Conservation (phyloP, 345 rosid species). For the Eucalyptus polyanthemos region DNA sequence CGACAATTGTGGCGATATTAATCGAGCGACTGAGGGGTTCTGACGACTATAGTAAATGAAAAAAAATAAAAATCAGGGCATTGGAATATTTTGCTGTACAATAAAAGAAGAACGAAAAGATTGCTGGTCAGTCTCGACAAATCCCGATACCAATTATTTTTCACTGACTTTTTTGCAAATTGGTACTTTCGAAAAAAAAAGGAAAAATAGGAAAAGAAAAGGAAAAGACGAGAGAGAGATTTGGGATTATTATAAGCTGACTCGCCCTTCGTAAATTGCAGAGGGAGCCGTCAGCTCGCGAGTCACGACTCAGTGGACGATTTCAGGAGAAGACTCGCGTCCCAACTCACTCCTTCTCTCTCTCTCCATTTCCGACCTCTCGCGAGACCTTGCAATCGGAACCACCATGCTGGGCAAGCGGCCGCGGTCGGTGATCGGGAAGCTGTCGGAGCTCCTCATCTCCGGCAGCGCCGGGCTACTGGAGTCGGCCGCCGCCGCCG, state of each 20-base stretch:
- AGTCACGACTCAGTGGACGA: not conserved
- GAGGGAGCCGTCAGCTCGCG: not conserved
- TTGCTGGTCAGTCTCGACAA: not conserved
- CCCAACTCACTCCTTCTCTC: not conserved
- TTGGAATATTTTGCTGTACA: not conserved
- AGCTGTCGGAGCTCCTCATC: conserved; percentile 50
- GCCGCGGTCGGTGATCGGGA: conserved; percentile 63
- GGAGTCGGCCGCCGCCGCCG: conserved; percentile 7
- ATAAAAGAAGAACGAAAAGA: not conserved
- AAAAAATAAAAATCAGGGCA: not conserved
- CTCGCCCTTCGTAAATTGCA: not conserved
- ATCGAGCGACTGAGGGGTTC: fast-evolving
- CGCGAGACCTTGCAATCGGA: not conserved
- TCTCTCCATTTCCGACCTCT: not conserved
- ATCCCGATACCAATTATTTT: not conserved
- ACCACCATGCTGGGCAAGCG: conserved; percentile 48
- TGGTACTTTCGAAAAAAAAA: not conserved
- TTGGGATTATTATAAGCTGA: not conserved
- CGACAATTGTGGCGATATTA: fast-evolving
- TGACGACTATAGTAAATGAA: no score
- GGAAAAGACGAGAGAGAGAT: not conserved
- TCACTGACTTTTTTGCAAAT: not conserved
- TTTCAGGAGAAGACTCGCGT: not conserved
- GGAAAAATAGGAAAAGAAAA: not conserved
- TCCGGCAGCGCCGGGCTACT: conserved; percentile 28